Percentiles rank a stretch among this genome's conserved stretches.
Conservation (phyloP, 192 early-diverging fungal species). For the Backusella tarrabulga region DNA sequence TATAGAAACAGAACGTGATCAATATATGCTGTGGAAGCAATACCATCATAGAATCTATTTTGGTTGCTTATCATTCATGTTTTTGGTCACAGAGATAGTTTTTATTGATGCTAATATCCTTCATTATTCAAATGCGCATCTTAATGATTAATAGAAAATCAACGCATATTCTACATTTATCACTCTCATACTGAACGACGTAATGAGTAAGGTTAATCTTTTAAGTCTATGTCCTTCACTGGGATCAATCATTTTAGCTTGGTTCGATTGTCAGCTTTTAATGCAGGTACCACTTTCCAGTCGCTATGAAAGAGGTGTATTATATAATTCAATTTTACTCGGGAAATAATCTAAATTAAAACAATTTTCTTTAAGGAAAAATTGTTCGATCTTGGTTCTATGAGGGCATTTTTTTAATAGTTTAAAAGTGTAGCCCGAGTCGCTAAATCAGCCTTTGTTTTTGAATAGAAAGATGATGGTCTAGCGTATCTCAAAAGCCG, state of each 20-base stretch:
- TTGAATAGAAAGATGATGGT: too few species aligned
- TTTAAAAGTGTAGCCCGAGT: too few species aligned
- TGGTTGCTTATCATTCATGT: neutral
- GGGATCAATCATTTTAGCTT: neutral
- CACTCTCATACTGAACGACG: neutral
- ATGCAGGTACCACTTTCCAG: neutral
- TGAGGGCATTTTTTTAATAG: too few species aligned
- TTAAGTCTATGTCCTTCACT: neutral
- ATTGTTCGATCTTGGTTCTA: too few species aligned
- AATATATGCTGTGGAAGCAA: neutral
- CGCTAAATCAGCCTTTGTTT: too few species aligned
- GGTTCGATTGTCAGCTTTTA: neutral
- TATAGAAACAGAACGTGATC: neutral
- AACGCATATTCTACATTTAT: too few species aligned
- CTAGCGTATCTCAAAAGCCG: too few species aligned
- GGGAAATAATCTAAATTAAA: neutral
- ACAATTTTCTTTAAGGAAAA: too few species aligned
- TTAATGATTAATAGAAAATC: too few species aligned
- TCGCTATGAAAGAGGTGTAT: neutral
- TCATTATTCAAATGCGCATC: too few species aligned
- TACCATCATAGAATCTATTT: neutral
- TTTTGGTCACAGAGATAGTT: too few species aligned
- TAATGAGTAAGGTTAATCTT: neutral
- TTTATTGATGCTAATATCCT: too few species aligned
- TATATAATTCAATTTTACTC: neutral